These are phyloP conservation scores for Nannochloropsis gaditana DNA, from an alignment of 108 stramenopile genomes.

Conservation along the genomic window DNA sequence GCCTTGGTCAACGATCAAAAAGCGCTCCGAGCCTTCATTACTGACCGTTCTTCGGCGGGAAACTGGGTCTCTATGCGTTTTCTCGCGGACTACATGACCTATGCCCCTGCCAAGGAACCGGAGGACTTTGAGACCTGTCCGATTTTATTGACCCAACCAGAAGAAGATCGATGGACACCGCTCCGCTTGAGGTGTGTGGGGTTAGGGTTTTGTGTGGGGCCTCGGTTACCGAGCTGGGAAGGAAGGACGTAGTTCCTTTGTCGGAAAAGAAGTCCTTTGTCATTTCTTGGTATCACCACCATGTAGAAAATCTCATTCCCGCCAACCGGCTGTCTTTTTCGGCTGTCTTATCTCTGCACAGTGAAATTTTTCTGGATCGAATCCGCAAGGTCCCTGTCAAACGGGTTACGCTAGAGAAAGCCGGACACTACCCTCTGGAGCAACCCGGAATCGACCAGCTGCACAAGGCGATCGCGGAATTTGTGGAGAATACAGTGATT, in stretches of 20 bases:
- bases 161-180: not conserved
- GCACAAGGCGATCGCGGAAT: not conserved
- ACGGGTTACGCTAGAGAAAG: not conserved
- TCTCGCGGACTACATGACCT: not conserved
- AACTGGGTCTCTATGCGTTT: slow-evolving; percentile 2
- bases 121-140: not conserved
- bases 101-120: slow-evolving; percentile 3
- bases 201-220: too few relatives aligned
- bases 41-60: not conserved
- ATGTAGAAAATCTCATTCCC: too few relatives aligned
- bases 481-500: slow-evolving; percentile 1
- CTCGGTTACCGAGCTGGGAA: not conserved
- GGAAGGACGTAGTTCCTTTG: not conserved
- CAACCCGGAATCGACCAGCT: not conserved
- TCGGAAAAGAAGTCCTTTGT: too few relatives aligned
- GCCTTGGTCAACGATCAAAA: not conserved
- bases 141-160: slow-evolving; percentile 9
- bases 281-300: not conserved
- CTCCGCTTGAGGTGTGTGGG: not conserved
- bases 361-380: not conserved
- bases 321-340: too few relatives aligned
- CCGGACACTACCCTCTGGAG: not conserved
- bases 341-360: not conserved
- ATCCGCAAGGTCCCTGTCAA: not conserved
- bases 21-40: not conserved